These are phyloP conservation scores for Quercus cerris DNA, from an alignment of 306 rosid species.

Conservation along the genomic window DNA sequence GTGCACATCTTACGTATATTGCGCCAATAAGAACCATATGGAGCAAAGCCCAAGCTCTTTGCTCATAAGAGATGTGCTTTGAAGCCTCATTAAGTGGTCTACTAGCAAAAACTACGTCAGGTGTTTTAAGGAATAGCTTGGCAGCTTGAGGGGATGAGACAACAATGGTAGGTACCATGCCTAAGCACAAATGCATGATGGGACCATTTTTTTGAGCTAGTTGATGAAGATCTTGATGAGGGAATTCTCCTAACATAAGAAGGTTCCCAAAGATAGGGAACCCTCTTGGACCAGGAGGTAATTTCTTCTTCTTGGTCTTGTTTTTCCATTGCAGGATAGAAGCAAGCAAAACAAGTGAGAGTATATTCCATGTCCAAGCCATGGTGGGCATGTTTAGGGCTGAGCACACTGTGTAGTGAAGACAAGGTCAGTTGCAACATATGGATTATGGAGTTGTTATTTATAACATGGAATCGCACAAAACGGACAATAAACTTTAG, in stretches of 20 bases:
- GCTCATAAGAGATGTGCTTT: constrained; percentile 41
- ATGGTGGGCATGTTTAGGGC: neutral
- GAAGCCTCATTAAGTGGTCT: constrained; percentile 42
- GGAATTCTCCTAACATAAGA: constrained; percentile 44
- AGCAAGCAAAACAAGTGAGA: constrained; percentile 28
- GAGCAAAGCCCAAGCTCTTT: constrained; percentile 30
- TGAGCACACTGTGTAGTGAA: too few species aligned
- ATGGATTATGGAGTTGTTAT: too few species aligned
- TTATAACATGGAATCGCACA: too few species aligned
- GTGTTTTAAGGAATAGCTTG: constrained; percentile 57
- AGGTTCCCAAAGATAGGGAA: too few species aligned
- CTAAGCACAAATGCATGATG: constrained; percentile 53
- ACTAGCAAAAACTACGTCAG: constrained; percentile 57
- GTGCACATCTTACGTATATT: constrained; percentile 71
- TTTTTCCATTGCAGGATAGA: constrained; percentile 23
- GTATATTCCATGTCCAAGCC: constrained; percentile 24
- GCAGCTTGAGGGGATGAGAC: constrained; percentile 73
- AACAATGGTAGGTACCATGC: constrained; percentile 46
- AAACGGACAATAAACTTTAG: too few species aligned
- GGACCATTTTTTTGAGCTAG: constrained; percentile 58
- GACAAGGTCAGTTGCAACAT: too few species aligned
- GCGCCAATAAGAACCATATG: constrained; percentile 60
- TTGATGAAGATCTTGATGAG: constrained; percentile 44
- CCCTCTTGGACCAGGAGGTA: constrained; percentile 75
- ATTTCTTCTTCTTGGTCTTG: constrained; percentile 23